Conservation (phyloP, 805 yeast species). For the Pichia exigua region DNA sequence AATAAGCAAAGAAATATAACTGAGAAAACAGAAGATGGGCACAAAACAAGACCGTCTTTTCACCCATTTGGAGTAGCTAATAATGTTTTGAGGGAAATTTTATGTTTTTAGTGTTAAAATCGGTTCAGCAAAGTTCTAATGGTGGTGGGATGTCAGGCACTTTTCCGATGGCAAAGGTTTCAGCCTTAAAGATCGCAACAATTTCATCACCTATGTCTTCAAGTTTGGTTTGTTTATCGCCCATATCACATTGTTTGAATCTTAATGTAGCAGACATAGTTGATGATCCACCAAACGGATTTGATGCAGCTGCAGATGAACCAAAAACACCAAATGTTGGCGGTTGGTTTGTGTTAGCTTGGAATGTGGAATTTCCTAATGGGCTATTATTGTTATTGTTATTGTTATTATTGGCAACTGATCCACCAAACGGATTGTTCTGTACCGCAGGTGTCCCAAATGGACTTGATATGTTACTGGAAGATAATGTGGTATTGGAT, state of each 20-base stretch:
- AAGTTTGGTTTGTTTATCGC: slow-evolving; percentile 20
- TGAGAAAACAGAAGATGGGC: too few species aligned
- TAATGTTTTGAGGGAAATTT: too few species aligned
- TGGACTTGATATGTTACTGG: slow-evolving; percentile 8
- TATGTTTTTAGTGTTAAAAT: background rate
- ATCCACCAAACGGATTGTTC: background rate
- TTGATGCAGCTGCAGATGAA: slow-evolving; percentile 19
- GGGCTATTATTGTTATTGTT: background rate
- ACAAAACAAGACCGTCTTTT: too few species aligned
- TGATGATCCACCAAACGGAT: slow-evolving; percentile 1
- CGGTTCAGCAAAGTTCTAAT: slow-evolving; percentile 29
- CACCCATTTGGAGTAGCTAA: too few species aligned
- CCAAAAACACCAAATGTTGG: slow-evolving; percentile 4
- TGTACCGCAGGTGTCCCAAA: background rate
- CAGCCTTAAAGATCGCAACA: slow-evolving; percentile 39
- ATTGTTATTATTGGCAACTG: background rate
- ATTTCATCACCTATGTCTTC: slow-evolving; percentile 39
- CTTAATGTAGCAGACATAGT: background rate
- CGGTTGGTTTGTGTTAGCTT: background rate
- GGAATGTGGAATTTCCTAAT: background rate
- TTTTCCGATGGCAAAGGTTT: slow-evolving; percentile 45
- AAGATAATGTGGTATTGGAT: background rate
- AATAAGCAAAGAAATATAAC: too few species aligned
- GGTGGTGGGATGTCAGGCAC: slow-evolving; percentile 77
- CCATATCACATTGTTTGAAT: slow-evolving; percentile 18